Base-by-base conservation (phyloP, 306 rosid genomes). In the Rosa rugosa region DNA sequence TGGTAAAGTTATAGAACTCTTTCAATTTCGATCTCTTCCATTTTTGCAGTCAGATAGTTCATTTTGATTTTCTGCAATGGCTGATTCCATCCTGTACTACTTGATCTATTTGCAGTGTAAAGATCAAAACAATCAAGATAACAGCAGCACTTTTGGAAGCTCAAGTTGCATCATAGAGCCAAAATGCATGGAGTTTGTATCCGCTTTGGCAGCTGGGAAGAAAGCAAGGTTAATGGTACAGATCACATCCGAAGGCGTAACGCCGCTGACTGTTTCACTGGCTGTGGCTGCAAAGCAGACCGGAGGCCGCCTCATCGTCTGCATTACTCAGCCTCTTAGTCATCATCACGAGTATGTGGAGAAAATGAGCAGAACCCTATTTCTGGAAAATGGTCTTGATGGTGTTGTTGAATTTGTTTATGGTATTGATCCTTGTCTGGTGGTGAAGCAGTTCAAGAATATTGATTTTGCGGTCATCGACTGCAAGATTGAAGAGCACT, bases 181-280 rank as follows among this genome's bases (percentile, higher is more conserved):
- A 16, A 77, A 75, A 53, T 45, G 78, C 44, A 23, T 59, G 65
- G 76, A 82, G 36, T 78, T 78, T 8, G 18, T 82, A 65, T 45
- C 72, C 18, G 82, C 82, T n/a, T 73, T 82, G 71, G 85, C 82
- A 36, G 82, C 79, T 5, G 79, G 85, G 68, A 82, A 72, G 31
- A 25, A 60, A 40, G 85, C 79, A 11, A 56, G 59, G 50, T 27
- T 73, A 38, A 73, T 78, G 66, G 40, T 78, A 74, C 75, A 78
- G 50, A 42, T 78, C 65, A 66, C 72, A 22, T 69, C 79, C 0
- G 57, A 73, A 36, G 76, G 75, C 16, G n/a, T 73, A 78, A 73
- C 82, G 22, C 82, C 68, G 10, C 46, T 78, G 40, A 78, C 79
- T n/a, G 38, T 66, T 13, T 41, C 82, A 11, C 82, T 78, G 2